Percentiles rank a stretch among this genome's conserved stretches.
These are phyloP conservation scores for Xylaria multiplex DNA, from an alignment of 2,329 filamentous ascomycete genomes.

Conservation along the genomic window DNA sequence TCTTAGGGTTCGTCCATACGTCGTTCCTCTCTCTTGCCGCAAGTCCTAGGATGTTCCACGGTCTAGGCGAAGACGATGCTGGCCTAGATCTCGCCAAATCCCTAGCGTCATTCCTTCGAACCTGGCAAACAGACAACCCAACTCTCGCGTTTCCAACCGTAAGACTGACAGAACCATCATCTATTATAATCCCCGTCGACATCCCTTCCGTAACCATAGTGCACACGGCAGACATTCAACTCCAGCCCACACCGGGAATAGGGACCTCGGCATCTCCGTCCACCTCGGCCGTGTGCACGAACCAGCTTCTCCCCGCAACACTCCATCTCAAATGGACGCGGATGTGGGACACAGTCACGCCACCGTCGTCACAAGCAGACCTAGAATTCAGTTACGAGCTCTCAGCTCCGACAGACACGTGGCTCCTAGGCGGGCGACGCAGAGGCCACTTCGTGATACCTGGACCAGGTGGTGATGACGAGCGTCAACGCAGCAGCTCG, in stretches of 20 bases:
- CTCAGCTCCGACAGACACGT: constrained; percentile 75
- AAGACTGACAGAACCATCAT: constrained; percentile 59
- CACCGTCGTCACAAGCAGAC: constrained; percentile 51
- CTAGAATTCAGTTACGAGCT: constrained; percentile 88
- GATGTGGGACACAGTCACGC: constrained; percentile 64
- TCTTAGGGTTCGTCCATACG: constrained; percentile 64
- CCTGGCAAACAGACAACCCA: constrained; percentile 53
- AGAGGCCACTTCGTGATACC: constrained; percentile 80
- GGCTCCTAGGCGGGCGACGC: constrained; percentile 85
- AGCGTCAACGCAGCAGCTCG: constrained; percentile 50
- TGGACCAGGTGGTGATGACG: constrained; percentile 38
- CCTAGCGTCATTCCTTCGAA: constrained; percentile 50
- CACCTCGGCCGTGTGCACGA: constrained; percentile 63
- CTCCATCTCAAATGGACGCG: constrained; percentile 72
- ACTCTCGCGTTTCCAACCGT: constrained; percentile 47
- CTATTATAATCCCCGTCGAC: constrained; percentile 89
- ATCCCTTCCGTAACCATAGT: constrained; percentile 85
- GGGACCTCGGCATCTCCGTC: constrained; percentile 41
- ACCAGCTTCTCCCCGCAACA: constrained; percentile 72
- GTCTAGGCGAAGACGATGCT: constrained; percentile 56
- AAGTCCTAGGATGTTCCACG: constrained; percentile 62
- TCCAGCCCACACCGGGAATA: constrained; percentile 54
- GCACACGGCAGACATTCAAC: constrained; percentile 77
- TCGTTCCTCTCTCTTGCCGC: constrained; percentile 56
- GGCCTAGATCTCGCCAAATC: constrained; percentile 49